Base-by-base conservation (phyloP, 176 grass and related monocot genomes). In the Lolium multiflorum region DNA sequence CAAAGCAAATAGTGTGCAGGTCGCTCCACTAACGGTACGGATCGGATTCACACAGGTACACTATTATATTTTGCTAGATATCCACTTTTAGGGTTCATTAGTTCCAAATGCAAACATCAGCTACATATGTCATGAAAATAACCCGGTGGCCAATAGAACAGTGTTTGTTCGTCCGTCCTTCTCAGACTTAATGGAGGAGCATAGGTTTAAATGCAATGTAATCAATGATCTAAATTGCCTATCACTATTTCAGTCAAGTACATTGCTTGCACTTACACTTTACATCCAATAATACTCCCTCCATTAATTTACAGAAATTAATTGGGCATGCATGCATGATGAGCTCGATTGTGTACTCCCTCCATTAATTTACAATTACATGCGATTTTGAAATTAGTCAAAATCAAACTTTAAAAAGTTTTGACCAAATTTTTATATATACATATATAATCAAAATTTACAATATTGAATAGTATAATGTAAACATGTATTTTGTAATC, bases 11-110 rank as follows among this genome's bases (percentile, higher is more conserved):
- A 52, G 81, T 62, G 60, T 7, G 6, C 60, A 74, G 49, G 87
- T 92, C 50, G 78, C 52, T 89, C 35, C 57, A 65, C 65, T 86
- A 83, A 86, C 49, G 65, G 86, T 92, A 89, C 78, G 83, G 86
- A 89, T 80, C 78, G 83, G 86, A 89, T 80, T 79, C 56, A 73
- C 25, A 78, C 65, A n/a, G 0, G 35, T 26, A 54, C 26, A 52
- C 20, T 62, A 77, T 61, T 35, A 35, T 35, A 35, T 35, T 35
- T 35, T 35, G 31, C 31, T n/a, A 5, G 69, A 22, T 9, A 4
- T 59, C 31, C 18, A 4, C 69, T 71, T 50, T 78, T 16, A 56
- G 58, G 59, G 35, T 24, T 48, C 58, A 21, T 56, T 59, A 43
- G 2, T 75, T 77, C 18, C 26, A 44, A 72, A 52, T 83, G 73